Base-by-base conservation (phyloP, 2,329 filamentous ascomycete species). In the Scedosporium apiospermum region DNA sequence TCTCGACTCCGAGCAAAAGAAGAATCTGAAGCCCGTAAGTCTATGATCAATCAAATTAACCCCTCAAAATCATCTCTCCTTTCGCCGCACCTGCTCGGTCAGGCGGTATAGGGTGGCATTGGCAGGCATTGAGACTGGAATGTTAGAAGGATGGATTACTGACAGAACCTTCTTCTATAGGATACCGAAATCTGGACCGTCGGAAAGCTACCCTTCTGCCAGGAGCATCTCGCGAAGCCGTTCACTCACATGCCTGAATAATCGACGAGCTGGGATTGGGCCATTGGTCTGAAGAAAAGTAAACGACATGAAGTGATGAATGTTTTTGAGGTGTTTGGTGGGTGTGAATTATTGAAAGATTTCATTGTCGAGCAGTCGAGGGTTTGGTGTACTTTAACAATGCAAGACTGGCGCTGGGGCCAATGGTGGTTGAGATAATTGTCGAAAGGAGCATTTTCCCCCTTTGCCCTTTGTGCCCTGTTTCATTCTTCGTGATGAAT, bases 131-230 rank as follows among this genome's bases (percentile, higher is more conserved):
- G 34, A 3, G 34, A 38, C 34, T 38, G 34, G 34, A 38, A 14
- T 9, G 18, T 49, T 7, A 9, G 44, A 18, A 49, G 16, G 14
- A 49, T 49, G 44, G 44, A 21, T 14, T 30, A 21, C 66, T 68
- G 41, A 68, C 64, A 60, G 16, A 60, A 9, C n/a, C 18, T 21
- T 18, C n/a, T 27, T 18, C 38, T 55, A 34, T 27, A 84, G 81
- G 81, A 86, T 68, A 86, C 84, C 67, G 86, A 89, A 76, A 88
- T 89, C 75, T 89, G 86, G 86, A 87, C 85, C 59, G 81, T 78
- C 66, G 73, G 82, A 76, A 89, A 89, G 80, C 80, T 89, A 66
- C 86, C 86, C 16, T 89, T 88, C 77, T 87, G 86, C 77, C 78
- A 84, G 77, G 86, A 89, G 78, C 74, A 82, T 67, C 77, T 88